phyloP scores from a whole-genome alignment of 352 stramenopile genomes.

The Globisporangium canariense region DNA sequence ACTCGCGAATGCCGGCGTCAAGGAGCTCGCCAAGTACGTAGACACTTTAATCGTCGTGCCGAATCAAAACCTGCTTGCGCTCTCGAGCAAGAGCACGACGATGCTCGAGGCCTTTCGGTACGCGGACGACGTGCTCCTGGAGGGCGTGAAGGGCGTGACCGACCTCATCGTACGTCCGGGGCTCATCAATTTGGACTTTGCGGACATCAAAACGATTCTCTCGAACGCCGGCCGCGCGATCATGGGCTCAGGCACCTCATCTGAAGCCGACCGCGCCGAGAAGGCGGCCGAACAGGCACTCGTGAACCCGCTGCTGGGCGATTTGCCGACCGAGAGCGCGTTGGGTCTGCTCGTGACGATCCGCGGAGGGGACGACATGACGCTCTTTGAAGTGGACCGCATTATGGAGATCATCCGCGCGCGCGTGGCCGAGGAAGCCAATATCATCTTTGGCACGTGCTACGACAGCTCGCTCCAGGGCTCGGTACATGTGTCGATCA shows the following conservation, averaged over 20 bases:
- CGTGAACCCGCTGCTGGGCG: slow-evolving; percentile 91
- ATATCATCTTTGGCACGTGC: slow-evolving; percentile 89
- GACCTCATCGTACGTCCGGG: slow-evolving; percentile 95
- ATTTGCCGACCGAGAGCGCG: slow-evolving; percentile 92
- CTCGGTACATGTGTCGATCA: slow-evolving; percentile 85
- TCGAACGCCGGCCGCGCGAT: slow-evolving; percentile 92
- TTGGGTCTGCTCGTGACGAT: slow-evolving; percentile 96
- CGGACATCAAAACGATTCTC: slow-evolving; percentile 95
- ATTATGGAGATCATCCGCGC: slow-evolving; percentile 88
- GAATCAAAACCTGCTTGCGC: slow-evolving; percentile 94
- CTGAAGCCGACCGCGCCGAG: slow-evolving; percentile 71
- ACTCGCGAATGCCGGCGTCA: slow-evolving; percentile 91
- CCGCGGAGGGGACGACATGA: slow-evolving; percentile 91
- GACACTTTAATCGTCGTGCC: slow-evolving; percentile 97
- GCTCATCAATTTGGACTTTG: slow-evolving; percentile 98
- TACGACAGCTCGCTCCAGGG: slow-evolving; percentile 82
- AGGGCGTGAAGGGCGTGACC: slow-evolving; percentile 95
- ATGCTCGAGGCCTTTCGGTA: slow-evolving; percentile 93
- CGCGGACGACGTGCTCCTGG: slow-evolving; percentile 94
- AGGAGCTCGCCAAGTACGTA: slow-evolving; percentile 90
- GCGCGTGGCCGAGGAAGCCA: slow-evolving; percentile 75
- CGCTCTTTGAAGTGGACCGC: slow-evolving; percentile 89
- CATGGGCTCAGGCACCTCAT: slow-evolving; percentile 91
- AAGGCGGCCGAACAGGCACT: slow-evolving; percentile 93
- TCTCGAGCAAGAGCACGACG: slow-evolving; percentile 92